Conservation (phyloP, 1,284 basidiomycete genomes). For the Austropuccinia psidii region DNA sequence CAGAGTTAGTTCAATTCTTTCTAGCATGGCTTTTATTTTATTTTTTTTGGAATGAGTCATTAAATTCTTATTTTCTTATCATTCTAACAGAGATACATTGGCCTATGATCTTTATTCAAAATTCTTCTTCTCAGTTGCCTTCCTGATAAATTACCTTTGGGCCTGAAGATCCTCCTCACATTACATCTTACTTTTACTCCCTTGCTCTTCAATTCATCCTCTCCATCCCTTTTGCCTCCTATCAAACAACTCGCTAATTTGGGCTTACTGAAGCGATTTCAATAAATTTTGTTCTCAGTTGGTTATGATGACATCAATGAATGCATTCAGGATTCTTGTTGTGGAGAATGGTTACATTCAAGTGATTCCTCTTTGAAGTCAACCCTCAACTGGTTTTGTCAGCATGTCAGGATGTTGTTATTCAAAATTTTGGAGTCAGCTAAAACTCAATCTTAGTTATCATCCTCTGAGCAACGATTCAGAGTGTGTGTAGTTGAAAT, state of each 20-base stretch:
- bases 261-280: constrained; percentile 73
- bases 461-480: constrained; percentile 3
- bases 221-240: constrained; percentile 44
- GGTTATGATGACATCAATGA: constrained; percentile 75
- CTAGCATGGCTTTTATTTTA: background rate
- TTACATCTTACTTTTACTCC: constrained; percentile 41
- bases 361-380: constrained; percentile 53
- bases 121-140: constrained; percentile 29
- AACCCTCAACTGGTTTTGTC: constrained; percentile 65
- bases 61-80: background rate
- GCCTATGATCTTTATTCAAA: constrained; percentile 15
- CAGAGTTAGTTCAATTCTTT: background rate
- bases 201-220: no score
- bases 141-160: constrained; percentile 16
- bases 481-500: constrained; percentile 58
- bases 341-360: constrained; percentile 61
- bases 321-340: constrained; percentile 61
- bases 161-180: constrained; percentile 9
- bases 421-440: constrained; percentile 30
- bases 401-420: constrained; percentile 57
- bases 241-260: constrained; percentile 57
- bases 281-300: constrained; percentile 69
- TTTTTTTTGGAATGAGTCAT: no score
- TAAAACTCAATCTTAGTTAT: constrained; percentile 52
- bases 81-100: background rate